Conservation (phyloP, 495 filamentous ascomycete species). For the Neurospora sp. region DNA sequence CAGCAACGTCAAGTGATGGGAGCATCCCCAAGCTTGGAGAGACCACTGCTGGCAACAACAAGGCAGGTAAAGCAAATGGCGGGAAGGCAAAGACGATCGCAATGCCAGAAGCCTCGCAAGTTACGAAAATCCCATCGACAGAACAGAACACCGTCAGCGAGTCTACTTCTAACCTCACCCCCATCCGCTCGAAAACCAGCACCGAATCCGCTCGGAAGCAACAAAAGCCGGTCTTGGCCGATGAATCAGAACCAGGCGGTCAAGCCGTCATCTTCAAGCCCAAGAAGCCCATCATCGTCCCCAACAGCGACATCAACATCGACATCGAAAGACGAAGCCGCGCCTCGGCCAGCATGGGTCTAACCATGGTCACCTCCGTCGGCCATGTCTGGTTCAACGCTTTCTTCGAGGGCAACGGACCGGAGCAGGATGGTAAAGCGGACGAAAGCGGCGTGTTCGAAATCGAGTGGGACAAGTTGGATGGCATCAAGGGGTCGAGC, state of each 20-base stretch:
- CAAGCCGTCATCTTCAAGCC: slow-evolving; percentile 73
- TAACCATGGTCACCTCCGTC: slow-evolving; percentile 84
- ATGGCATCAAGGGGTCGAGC: slow-evolving; percentile 64
- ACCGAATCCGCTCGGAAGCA: background rate
- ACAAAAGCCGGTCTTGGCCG: slow-evolving; percentile 9
- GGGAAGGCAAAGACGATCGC: slow-evolving; percentile 21
- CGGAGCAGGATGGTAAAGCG: slow-evolving; percentile 43
- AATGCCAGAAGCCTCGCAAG: slow-evolving; percentile 5
- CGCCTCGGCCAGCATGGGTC: slow-evolving; percentile 64
- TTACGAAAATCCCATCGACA: background rate
- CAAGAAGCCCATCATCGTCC: slow-evolving; percentile 46
- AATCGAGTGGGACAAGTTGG: slow-evolving; percentile 51
- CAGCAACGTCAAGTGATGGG: background rate
- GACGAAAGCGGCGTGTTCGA: slow-evolving; percentile 45
- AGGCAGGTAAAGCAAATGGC: background rate
- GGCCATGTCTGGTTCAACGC: slow-evolving; percentile 96
- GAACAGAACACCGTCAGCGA: background rate
- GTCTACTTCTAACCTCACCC: background rate
- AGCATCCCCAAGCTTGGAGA: background rate
- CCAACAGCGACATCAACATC: slow-evolving; percentile 81
- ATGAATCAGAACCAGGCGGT: slow-evolving; percentile 37
- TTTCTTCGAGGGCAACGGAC: slow-evolving; percentile 77
- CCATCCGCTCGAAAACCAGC: slow-evolving; percentile 14
- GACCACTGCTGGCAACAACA: background rate
- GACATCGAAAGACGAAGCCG: slow-evolving; percentile 64